Conservation (phyloP, 768 basidiomycete species). For the Leccinum uliginosum region DNA sequence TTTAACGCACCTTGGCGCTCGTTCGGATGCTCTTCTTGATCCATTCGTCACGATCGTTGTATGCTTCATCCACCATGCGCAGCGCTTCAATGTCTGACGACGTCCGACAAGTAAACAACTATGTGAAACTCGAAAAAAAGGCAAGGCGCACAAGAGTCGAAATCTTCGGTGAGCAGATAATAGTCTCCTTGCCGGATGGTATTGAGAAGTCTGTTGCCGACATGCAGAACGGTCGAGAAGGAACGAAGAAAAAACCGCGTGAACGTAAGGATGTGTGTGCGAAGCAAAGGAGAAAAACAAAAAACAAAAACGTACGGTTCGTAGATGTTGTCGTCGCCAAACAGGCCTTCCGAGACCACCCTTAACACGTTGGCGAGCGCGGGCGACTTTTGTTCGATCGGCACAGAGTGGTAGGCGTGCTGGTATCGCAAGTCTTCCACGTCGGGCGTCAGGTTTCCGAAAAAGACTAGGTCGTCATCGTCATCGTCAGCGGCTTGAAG, state of each 20-base stretch:
- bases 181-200: constrained; percentile 74
- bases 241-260: background rate
- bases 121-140: background rate
- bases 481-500: background rate
- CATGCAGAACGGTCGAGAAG: background rate
- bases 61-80: constrained; percentile 84
- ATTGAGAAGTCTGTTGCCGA: constrained; percentile 53
- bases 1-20: constrained; percentile 56
- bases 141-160: constrained; percentile 72
- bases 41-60: constrained; percentile 82
- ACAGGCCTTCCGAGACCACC: constrained; percentile 69
- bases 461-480: constrained; percentile 60
- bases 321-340: constrained; percentile 79
- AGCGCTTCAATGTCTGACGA: constrained; percentile 72
- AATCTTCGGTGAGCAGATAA: constrained; percentile 88
- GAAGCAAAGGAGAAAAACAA: background rate
- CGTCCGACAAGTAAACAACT: background rate
- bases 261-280: background rate
- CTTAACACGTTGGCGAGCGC: constrained; percentile 76
- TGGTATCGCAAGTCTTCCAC: constrained; percentile 86
- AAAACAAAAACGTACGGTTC: constrained; percentile 65
- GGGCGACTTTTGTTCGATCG: constrained; percentile 80
- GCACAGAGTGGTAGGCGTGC: constrained; percentile 77
- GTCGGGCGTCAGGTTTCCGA: constrained; percentile 81
- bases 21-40: constrained; percentile 86